These are phyloP conservation scores for Nectriaceae sp. DNA, from an alignment of 2,329 filamentous ascomycete genomes.

Conservation along the genomic window DNA sequence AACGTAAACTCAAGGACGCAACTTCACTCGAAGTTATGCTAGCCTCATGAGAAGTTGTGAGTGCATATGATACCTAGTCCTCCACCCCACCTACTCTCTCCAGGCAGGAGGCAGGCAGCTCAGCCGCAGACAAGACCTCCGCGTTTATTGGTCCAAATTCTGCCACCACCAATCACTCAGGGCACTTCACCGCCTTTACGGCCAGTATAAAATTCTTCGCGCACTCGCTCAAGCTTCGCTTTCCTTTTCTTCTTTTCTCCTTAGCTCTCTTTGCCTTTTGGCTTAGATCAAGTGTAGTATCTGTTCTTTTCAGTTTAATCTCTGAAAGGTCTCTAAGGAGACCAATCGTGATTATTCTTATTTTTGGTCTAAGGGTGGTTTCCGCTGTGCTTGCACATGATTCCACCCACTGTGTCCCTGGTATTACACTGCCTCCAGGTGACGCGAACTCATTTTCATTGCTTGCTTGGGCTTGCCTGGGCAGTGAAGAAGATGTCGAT, in stretches of 20 bases:
- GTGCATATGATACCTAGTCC: too few species aligned
- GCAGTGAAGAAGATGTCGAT: constrained; percentile 45
- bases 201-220: constrained; percentile 28
- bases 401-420: constrained; percentile 44
- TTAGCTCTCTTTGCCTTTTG: constrained; percentile 54
- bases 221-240: constrained; percentile 12
- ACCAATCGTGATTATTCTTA: constrained; percentile 79
- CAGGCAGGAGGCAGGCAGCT: not conserved
- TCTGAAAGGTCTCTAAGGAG: constrained; percentile 78
- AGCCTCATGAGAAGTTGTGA: too few species aligned
- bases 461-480: constrained; percentile 37
- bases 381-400: constrained; percentile 46
- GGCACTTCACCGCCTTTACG: constrained; percentile 18
- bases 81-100: not conserved
- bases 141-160: constrained; percentile 15
- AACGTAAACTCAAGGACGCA: too few species aligned
- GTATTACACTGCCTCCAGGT: constrained; percentile 48
- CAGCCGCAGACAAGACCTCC: not conserved
- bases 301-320: constrained; percentile 98
- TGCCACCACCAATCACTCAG: constrained; percentile 18
- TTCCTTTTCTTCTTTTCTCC: constrained; percentile 35
- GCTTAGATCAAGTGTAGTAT: constrained; percentile 94
- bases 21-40: too few species aligned
- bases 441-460: constrained; percentile 48
- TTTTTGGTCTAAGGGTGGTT: constrained; percentile 45